Conservation (phyloP, 768 basidiomycete genomes). For the Russula dissimulans region DNA sequence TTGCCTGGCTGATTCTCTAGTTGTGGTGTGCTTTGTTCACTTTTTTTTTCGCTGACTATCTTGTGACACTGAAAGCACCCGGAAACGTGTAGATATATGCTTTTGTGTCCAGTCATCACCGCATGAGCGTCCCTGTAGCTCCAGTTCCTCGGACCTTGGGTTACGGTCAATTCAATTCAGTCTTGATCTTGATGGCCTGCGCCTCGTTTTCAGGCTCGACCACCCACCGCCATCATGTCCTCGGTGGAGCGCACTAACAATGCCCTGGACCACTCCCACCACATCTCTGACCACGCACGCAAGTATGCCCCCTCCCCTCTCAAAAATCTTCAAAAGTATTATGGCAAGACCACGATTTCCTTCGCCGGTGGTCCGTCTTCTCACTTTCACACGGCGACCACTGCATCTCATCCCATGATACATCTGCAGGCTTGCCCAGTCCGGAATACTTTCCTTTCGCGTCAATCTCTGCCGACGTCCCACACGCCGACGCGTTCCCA, state of each 20-base stretch:
- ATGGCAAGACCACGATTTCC: constrained; percentile 43
- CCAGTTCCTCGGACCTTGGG: no score
- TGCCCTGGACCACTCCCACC: constrained; percentile 62
- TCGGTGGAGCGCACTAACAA: constrained; percentile 31
- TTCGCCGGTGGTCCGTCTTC: constrained; percentile 56
- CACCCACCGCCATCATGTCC: constrained; percentile 19
- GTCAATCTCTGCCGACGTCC: constrained; percentile 44
- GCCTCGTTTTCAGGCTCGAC: not conserved
- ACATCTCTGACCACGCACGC: constrained; percentile 43
- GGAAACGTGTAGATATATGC: no score
- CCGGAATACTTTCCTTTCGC: constrained; percentile 67
- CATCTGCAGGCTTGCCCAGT: constrained; percentile 45
- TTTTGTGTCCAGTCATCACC: no score
- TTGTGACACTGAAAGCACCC: no score
- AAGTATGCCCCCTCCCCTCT: no score
- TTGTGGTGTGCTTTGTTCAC: no score
- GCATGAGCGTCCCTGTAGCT: no score
- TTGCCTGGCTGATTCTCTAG: no score
- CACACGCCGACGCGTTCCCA: constrained; percentile 43
- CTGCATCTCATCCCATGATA: not conserved
- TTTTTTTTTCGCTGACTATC: no score
- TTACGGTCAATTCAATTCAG: no score
- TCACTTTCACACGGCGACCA: not conserved
- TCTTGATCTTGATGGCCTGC: not conserved
- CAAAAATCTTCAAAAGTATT: constrained; percentile 43